Evolutionary conservation across 768 basidiomycete species (phyloP), one percentile per base, ranked within the genome.

Genomic region (Pisolithus tinctorius): DNA sequence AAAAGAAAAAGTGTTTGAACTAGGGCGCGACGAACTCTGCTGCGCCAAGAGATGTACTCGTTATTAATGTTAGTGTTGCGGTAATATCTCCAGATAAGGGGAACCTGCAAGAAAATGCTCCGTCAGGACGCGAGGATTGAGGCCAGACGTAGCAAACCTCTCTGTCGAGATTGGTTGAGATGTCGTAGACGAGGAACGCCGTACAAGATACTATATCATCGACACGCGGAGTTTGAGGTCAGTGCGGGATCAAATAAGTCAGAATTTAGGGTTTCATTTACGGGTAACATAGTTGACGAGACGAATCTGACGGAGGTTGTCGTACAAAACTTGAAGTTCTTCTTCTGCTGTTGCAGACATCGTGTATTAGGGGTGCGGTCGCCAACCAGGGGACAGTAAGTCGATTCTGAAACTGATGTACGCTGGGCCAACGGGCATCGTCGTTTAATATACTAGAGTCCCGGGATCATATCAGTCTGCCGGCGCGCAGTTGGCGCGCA

Each of bases 1-100:
- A 63, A 59, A 25, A 64, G 38, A 44, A 61, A 63, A 20, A 63
- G 49, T 1, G 48, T 14, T 30, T 30, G 49, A 14, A 63, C 7
- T 31, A 64, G 11, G n/a, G 47, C 9, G 23, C 17, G 54, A 17
- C 50, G 56, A 16, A 29, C 16, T 36, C 31, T 54, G 13, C 25
- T 13, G 6, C 6, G 1, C 14, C 23, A 4, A 39, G 14, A 48
- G 30, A n/a, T 20, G 9, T 27, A 29, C 2, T 26, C 47, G 16
- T 38, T 9, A 11, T 47, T 27, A 13, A n/a, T n/a, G n/a, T 27
- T 7, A 16, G 30, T 31, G 30, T 45, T 38, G 20, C 16, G 48
- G 39, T 13, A 47, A 29, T 55, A 48, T 30, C 20, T 30, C 60
- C 60, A 62, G 11, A 63, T 50, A 30, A 60, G 49, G 26, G 36